phyloP scores from a whole-genome alignment of 2,329 filamentous ascomycete genomes.

The Didymella segeticola region DNA sequence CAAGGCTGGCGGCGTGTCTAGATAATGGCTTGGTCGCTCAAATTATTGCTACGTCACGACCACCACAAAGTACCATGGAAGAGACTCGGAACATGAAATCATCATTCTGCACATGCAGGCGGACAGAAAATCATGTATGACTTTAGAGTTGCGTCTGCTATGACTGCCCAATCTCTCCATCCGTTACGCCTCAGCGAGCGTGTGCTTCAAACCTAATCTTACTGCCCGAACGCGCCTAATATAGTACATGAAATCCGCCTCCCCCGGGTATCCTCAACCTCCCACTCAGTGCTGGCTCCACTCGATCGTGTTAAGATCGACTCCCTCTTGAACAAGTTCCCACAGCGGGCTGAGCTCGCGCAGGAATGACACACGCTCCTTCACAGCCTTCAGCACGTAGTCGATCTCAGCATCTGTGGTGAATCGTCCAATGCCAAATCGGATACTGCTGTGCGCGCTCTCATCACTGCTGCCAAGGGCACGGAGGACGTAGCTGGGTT shows the following conservation, averaged over 20 bases:
- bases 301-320: constrained; percentile 94
- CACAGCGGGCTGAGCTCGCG: constrained; percentile 94
- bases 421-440: constrained; percentile 96
- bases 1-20: too few relatives aligned
- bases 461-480: constrained; percentile 96
- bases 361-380: constrained; percentile 88
- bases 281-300: constrained; percentile 88
- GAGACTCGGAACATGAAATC: background rate
- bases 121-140: too few relatives aligned
- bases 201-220: constrained; percentile 21
- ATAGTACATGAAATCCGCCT: constrained; percentile 37
- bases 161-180: background rate
- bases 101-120: background rate
- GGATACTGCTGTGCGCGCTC: constrained; percentile 95
- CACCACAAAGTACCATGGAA: background rate
- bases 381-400: constrained; percentile 94
- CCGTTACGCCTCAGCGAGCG: constrained; percentile 34
- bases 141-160: background rate
- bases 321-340: constrained; percentile 96
- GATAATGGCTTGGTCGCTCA: too few relatives aligned
- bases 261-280: constrained; percentile 17
- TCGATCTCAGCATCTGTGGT: constrained; percentile 96
- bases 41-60: too few relatives aligned
- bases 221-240: constrained; percentile 19
- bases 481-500: constrained; percentile 94